Evolutionary conservation across 257 asterid genomes (phyloP), one percentile per base, ranked within the genome.

Genomic region (Jasminum sambac): DNA sequence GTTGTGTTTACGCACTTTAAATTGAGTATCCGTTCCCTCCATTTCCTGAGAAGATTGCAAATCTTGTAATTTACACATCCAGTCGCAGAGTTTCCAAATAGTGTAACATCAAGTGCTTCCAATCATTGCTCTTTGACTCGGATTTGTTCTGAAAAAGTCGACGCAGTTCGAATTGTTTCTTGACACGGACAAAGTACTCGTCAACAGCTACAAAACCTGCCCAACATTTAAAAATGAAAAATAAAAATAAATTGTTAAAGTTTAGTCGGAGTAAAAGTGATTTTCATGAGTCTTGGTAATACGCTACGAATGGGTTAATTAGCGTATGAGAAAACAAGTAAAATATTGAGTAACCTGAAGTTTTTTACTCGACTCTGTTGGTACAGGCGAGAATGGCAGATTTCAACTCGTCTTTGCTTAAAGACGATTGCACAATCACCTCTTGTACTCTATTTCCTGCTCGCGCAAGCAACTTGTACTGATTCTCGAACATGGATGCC

Each of bases 401-500:
- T 81, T 84, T 90, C 81, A 93, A 69, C 79, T 93, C 95, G 72
- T 90, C 97, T 76, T 93, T 87, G 74, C 83, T 73, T 82, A 93
- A 75, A 25, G 86, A 75, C 55, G 98, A 84, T 67, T 85, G 81
- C 67, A 93, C 96, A 37, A 93, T 81, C 39, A 93, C 98, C 94
- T 91, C 96, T 66, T 94, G 98, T 55, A 88, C 91, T 81, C 82
- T 78, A 69, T 94, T 94, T 75, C 92, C 97, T 21, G 97, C 89
- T 68, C 98, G 94, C 72, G 97, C 98, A 38, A 94, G 98, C 70
- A 94, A 72, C 81, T 90, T 94, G 90, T 94, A 94, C 78, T 89
- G 97, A 74, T 88, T 82, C 72, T 91, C 95, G 23, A 84, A 82
- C 90, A 86, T 85, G 66, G 95, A 81, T 55, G 96, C 91, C 98